Evolutionary conservation across 306 rosid genomes (phyloP).

Genomic region (Cicer chorassanicum): DNA sequence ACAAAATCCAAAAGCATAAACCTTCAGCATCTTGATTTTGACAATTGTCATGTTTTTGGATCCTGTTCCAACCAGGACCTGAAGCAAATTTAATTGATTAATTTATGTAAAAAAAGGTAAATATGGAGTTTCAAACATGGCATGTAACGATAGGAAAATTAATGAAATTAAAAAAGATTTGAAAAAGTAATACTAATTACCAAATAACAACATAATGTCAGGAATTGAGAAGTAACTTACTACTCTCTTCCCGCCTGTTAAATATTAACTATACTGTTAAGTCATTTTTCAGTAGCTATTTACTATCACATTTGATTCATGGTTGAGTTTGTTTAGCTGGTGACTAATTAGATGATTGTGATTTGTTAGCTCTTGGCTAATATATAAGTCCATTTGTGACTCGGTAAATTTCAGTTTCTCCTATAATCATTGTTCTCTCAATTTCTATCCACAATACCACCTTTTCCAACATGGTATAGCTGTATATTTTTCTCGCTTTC

Average conservation of each 20-base stretch:
- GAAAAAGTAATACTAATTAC: neutral
- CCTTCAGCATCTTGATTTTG: slow-evolving; percentile 77
- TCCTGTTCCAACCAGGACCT: slow-evolving; percentile 96
- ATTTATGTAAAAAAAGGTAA: slow-evolving; percentile 20
- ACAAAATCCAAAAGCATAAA: slow-evolving; percentile 98
- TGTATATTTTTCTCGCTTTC: neutral
- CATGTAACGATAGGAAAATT: slow-evolving; percentile 14
- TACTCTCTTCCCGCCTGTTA: slow-evolving; percentile 1
- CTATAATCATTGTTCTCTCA: neutral
- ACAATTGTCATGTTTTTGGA: slow-evolving; percentile 80
- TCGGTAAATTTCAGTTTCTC: slow-evolving; percentile 13
- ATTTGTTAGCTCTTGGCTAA: slow-evolving; percentile 5
- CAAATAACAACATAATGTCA: slow-evolving; percentile 16
- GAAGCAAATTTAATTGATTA: slow-evolving; percentile 45
- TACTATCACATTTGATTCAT: neutral
- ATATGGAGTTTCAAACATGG: slow-evolving; percentile 19
- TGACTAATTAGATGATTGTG: slow-evolving; percentile 10
- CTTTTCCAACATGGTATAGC: slow-evolving; percentile 8
- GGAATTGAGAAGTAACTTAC: slow-evolving; percentile 11
- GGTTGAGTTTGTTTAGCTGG: slow-evolving; percentile 12
- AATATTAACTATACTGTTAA: slow-evolving; percentile 11
- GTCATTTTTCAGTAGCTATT: slow-evolving; percentile 8
- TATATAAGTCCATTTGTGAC: neutral
- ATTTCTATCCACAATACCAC: neutral
- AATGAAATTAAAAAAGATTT: slow-evolving; percentile 19